Percentiles rank a stretch among this genome's conserved stretches.
Evolutionary conservation across 2,329 filamentous ascomycete species (phyloP).

Genomic region (Endothia cerciana): DNA sequence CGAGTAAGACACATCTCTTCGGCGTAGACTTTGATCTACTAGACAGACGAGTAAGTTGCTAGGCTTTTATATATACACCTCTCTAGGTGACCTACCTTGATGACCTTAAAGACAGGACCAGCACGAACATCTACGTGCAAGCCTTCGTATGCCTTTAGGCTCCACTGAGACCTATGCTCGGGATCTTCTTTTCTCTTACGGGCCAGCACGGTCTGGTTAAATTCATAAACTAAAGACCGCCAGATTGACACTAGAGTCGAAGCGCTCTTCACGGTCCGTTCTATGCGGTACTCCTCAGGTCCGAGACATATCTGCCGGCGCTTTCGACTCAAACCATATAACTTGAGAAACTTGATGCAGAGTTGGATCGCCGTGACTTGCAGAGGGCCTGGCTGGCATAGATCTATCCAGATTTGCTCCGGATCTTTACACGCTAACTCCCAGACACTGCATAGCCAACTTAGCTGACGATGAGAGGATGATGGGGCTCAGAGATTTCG

Average conservation of each 20-base stretch:
- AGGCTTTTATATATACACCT: neutral
- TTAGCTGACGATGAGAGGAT: too few species aligned
- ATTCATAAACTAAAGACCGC: neutral
- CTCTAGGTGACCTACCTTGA: neutral
- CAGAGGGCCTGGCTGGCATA: constrained; percentile 7
- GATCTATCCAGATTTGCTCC: constrained; percentile 11
- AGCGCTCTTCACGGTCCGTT: neutral
- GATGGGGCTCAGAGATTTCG: too few species aligned
- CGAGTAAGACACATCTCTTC: neutral
- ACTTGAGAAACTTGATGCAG: neutral
- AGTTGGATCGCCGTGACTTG: neutral
- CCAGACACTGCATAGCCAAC: too few species aligned
- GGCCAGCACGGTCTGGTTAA: neutral
- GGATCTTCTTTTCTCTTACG: neutral
- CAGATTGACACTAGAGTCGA: neutral
- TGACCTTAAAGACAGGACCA: neutral
- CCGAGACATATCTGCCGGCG: neutral
- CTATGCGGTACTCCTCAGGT: neutral
- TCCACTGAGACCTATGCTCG: too few species aligned
- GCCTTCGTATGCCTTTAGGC: too few species aligned
- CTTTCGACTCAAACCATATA: neutral
- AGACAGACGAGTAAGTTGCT: neutral
- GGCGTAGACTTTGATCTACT: neutral
- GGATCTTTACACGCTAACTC: neutral
- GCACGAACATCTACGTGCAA: constrained; percentile 5